Evolutionary conservation across 305 asterid species (phyloP).

Genomic region (Fraxinus baroniana): DNA sequence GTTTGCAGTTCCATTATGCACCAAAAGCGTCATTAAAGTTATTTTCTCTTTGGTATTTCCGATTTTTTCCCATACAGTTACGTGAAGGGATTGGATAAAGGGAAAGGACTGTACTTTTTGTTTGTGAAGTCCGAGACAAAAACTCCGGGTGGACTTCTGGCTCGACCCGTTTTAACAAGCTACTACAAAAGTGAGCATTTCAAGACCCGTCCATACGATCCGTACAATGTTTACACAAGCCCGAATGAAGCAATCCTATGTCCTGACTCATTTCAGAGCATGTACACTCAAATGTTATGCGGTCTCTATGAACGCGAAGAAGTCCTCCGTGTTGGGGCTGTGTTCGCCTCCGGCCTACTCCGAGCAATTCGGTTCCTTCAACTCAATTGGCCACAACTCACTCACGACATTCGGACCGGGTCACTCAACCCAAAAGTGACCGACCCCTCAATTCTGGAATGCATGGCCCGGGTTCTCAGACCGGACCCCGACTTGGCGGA

Average conservation of each 20-base stretch:
- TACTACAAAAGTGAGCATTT: conserved; percentile 34
- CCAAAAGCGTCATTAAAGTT: background rate
- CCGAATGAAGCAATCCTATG: conserved; percentile 37
- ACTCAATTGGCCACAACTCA: conserved; percentile 28
- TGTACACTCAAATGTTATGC: conserved; percentile 41
- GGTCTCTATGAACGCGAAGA: conserved; percentile 36
- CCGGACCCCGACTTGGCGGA: conserved; percentile 36
- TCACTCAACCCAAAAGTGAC: conserved; percentile 22
- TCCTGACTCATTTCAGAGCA: conserved; percentile 34
- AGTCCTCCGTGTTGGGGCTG: conserved; percentile 30
- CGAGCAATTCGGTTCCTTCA: conserved; percentile 33
- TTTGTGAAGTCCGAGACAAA: conserved; percentile 29
- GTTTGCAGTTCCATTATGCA: background rate
- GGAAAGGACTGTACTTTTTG: conserved; percentile 28
- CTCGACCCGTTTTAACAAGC: conserved; percentile 32
- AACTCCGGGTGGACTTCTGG: conserved; percentile 35
- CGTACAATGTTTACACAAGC: conserved; percentile 30
- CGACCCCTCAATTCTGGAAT: conserved; percentile 13
- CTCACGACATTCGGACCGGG: conserved; percentile 36
- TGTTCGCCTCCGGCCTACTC: conserved; percentile 29
- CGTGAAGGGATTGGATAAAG: conserved; percentile 33
- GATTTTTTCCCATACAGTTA: conserved; percentile 13
- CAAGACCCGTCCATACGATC: conserved; percentile 27
- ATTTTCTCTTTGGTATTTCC: too few species aligned
- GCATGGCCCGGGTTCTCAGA: conserved; percentile 26